These are phyloP conservation scores for Volutella citrinella DNA, from an alignment of 2,329 filamentous ascomycete genomes.

Conservation along the genomic window DNA sequence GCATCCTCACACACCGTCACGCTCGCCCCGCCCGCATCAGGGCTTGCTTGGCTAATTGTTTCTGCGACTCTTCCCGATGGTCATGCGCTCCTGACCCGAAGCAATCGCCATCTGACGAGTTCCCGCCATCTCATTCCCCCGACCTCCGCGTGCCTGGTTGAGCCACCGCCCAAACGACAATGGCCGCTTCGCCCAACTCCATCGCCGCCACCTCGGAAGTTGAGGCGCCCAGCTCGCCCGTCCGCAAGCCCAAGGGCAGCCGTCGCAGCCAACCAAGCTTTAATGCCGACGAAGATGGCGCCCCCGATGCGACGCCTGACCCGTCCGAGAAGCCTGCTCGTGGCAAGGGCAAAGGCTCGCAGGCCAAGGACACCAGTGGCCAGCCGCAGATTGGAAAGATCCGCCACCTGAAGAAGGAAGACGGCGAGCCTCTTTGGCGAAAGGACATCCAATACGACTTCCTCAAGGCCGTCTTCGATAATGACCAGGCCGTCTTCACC, in stretches of 20 bases:
- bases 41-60: too few relatives aligned
- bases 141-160: too few relatives aligned
- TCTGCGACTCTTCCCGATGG: too few relatives aligned
- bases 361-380: constrained; percentile 33
- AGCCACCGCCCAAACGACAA: too few relatives aligned
- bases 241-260: constrained; percentile 44
- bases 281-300: constrained; percentile 50
- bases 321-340: constrained; percentile 37
- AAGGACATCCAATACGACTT: constrained; percentile 89
- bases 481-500: constrained; percentile 75
- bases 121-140: constrained; percentile 39
- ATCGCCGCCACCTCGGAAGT: constrained; percentile 42
- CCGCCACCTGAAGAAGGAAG: constrained; percentile 81
- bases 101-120: constrained; percentile 32
- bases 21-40: too few relatives aligned
- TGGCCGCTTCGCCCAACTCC: constrained; percentile 41
- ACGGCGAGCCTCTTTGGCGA: constrained; percentile 82
- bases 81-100: constrained; percentile 16
- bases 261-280: constrained; percentile 40
- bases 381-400: constrained; percentile 63
- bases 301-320: constrained; percentile 43
- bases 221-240: constrained; percentile 46
- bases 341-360: constrained; percentile 32
- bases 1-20: not conserved
- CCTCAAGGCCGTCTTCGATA: constrained; percentile 74